These are phyloP conservation scores for Trametes maxima DNA, from an alignment of 768 basidiomycete species.

Conservation along the genomic window DNA sequence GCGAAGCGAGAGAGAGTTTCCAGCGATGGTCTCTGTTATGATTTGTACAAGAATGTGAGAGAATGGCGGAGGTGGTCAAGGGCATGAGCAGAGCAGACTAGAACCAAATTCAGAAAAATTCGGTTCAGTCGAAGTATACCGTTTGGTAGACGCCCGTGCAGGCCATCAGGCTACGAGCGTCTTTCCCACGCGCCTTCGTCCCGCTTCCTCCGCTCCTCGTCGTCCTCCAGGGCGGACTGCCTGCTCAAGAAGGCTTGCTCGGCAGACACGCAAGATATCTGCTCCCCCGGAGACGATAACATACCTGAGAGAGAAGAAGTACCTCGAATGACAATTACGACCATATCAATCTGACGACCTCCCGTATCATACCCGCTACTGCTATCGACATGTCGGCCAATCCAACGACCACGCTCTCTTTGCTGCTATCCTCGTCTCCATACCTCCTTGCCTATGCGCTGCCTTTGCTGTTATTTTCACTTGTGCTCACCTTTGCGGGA, in stretches of 20 bases:
- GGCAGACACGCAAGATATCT: neutral
- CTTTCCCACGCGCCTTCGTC: conserved; percentile 3
- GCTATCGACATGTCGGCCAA: conserved; percentile 17
- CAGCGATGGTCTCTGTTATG: conserved; percentile 9
- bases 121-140: neutral
- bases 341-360: conserved; percentile 14
- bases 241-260: neutral
- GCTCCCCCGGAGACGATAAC: neutral
- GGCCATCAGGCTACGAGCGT: conserved; percentile 1
- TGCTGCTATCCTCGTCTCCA: conserved; percentile 49
- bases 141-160: neutral
- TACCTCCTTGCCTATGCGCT: conserved; percentile 59
- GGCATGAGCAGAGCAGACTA: conserved; percentile 10
- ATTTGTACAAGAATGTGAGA: conserved; percentile 5
- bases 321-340: conserved; percentile 5
- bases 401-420: conserved; percentile 21
- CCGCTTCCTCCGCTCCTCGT: neutral
- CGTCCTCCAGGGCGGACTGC: neutral
- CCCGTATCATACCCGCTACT: neutral
- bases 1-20: neutral
- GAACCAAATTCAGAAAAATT: conserved; percentile 3
- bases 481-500: conserved; percentile 65
- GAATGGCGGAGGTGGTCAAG: neutral
- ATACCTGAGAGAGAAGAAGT: neutral
- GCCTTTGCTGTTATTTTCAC: conserved; percentile 60